Conservation (phyloP, 2,329 filamentous ascomycete genomes). For the Fusarium sp. region DNA sequence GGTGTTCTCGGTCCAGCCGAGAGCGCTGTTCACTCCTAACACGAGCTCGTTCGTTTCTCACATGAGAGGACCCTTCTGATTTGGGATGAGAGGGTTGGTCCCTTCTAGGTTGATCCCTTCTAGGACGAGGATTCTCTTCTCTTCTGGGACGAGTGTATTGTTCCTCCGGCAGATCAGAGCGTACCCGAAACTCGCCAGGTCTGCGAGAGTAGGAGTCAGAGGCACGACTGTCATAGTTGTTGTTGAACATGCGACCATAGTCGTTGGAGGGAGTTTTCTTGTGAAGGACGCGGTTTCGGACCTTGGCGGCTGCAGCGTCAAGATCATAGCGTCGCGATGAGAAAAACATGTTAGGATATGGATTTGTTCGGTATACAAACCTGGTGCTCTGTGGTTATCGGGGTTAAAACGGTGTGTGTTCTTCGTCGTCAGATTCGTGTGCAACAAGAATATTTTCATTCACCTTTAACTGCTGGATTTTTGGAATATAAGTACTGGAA, state of each 20-base stretch:
- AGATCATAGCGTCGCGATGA: constrained; percentile 15
- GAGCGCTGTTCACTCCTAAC: neutral
- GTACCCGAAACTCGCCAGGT: neutral
- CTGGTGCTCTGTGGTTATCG: neutral
- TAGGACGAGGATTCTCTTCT: neutral
- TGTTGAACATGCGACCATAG: neutral
- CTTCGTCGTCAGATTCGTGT: neutral
- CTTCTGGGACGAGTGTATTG: neutral
- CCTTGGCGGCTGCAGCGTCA: constrained; percentile 4
- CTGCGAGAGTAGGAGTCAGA: neutral
- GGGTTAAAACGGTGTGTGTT: neutral
- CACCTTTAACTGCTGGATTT: neutral
- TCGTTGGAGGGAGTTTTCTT: neutral
- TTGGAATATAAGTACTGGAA: neutral
- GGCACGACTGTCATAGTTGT: neutral
- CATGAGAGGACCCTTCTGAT: neutral
- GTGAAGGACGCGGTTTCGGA: neutral
- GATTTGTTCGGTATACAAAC: neutral
- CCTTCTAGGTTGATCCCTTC: neutral
- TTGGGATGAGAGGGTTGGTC: neutral
- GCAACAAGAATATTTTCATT: neutral
- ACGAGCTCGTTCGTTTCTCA: neutral
- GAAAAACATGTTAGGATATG: constrained; percentile 22
- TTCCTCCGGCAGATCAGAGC: neutral
- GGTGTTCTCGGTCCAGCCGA: neutral